These are phyloP conservation scores for Polymyxa betae DNA, from an alignment of 208 protist genomes.

Conservation along the genomic window DNA sequence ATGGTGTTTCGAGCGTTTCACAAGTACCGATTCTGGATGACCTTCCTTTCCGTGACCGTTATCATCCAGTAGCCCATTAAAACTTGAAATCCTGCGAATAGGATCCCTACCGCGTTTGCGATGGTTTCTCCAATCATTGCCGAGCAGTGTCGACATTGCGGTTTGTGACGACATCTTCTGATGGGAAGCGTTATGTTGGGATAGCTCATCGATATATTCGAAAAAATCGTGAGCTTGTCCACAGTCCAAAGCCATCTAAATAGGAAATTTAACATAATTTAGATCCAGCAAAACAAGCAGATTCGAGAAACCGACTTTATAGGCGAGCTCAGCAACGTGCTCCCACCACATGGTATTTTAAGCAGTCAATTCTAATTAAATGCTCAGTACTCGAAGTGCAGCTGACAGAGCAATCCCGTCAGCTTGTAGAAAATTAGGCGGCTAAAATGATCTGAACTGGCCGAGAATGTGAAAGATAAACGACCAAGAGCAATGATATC, in stretches of 20 bases:
- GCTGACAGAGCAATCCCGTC: too few species aligned
- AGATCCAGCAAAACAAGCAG: background rate
- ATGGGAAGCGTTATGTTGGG: background rate
- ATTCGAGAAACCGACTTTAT: background rate
- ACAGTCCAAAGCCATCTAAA: background rate
- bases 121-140: background rate
- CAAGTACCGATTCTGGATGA: background rate
- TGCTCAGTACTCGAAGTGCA: too few species aligned
- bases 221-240: background rate
- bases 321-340: background rate
- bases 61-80: background rate
- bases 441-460: too few species aligned
- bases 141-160: background rate
- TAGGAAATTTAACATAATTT: background rate
- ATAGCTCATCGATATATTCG: background rate
- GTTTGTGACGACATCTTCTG: background rate
- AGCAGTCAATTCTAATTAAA: too few species aligned
- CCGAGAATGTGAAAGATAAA: too few species aligned
- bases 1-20: background rate
- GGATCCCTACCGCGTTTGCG: background rate
- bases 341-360: background rate
- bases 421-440: too few species aligned
- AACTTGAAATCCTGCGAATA: background rate
- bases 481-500: too few species aligned
- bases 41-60: background rate